These are phyloP conservation scores for Austroboletus eburneus DNA, from an alignment of 768 basidiomycete species.

Conservation along the genomic window DNA sequence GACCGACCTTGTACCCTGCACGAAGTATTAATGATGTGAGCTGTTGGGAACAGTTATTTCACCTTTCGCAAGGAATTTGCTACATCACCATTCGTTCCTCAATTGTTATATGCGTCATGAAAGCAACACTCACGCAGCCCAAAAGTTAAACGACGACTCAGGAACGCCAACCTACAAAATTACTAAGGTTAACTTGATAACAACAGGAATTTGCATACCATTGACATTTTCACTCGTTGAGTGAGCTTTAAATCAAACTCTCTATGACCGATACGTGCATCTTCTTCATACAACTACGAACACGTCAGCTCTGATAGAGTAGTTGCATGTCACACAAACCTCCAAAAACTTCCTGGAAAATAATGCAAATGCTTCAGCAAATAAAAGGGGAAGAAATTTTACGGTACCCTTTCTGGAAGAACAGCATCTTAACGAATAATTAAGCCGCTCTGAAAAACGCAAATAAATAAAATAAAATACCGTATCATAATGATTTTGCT, in stretches of 20 bases:
- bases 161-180: slow-evolving; percentile 82
- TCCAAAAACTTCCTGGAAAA: slow-evolving; percentile 73
- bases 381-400: slow-evolving; percentile 6
- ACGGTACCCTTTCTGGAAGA: slow-evolving; percentile 99
- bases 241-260: slow-evolving; percentile 94
- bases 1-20: slow-evolving; percentile 87
- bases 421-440: slow-evolving; percentile 55
- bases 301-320: neutral
- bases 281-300: slow-evolving; percentile 82
- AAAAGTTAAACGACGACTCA: slow-evolving; percentile 88
- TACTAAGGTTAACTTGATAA: neutral
- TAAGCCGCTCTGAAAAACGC: slow-evolving; percentile 14
- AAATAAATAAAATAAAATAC: slow-evolving; percentile 33
- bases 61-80: slow-evolving; percentile 76
- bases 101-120: neutral
- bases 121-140: slow-evolving; percentile 67
- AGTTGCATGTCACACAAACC: slow-evolving; percentile 33
- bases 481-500: slow-evolving; percentile 96
- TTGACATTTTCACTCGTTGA: slow-evolving; percentile 95
- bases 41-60: neutral
- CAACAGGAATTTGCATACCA: slow-evolving; percentile 51
- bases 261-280: slow-evolving; percentile 88
- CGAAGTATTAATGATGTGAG: neutral
- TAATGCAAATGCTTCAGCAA: slow-evolving; percentile 15
- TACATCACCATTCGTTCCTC: slow-evolving; percentile 22